A percentile compares a stretch with the other conserved stretches of the same genome.
Evolutionary conservation across 2,329 filamentous ascomycete genomes (phyloP).

Genomic region (Colletotrichum sp.): DNA sequence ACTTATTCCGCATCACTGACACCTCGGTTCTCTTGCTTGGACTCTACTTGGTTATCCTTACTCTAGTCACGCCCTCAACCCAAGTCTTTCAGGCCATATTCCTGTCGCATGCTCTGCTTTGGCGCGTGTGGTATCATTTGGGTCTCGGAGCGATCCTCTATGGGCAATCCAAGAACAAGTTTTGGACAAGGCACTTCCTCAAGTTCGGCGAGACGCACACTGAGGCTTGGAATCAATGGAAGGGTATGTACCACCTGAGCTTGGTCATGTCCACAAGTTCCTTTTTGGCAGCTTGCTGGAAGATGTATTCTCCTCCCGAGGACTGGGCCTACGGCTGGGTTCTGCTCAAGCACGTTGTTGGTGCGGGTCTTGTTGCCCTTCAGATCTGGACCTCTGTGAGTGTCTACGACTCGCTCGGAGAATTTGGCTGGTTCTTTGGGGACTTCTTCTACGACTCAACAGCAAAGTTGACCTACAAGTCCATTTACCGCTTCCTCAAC

Average conservation of each 20-base stretch:
- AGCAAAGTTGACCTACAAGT: conserved; percentile 90
- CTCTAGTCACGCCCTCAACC: conserved; percentile 79
- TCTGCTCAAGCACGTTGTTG: conserved; percentile 85
- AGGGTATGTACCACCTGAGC: conserved; percentile 91
- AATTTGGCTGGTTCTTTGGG: conserved; percentile 99
- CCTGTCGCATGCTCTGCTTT: conserved; percentile 77
- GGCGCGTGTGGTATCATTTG: conserved; percentile 91
- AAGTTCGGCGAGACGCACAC: conserved; percentile 91
- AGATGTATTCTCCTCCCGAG: conserved; percentile 87
- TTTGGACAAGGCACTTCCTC: conserved; percentile 96
- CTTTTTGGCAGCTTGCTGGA: conserved; percentile 92
- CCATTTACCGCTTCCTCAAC: conserved; percentile 97
- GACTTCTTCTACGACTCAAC: conserved; percentile 97
- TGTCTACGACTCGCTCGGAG: conserved; percentile 93
- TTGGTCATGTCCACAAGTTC: conserved; percentile 89
- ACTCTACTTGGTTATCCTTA: conserved; percentile 75
- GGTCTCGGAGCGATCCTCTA: conserved; percentile 87
- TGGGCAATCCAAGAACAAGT: conserved; percentile 86
- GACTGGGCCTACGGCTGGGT: conserved; percentile 90
- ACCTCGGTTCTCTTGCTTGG: conserved; percentile 79
- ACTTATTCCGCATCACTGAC: conserved; percentile 88
- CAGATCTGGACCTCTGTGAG: conserved; percentile 93
- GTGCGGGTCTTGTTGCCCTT: conserved; percentile 78
- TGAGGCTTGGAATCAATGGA: conserved; percentile 98
- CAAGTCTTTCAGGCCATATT: conserved; percentile 79